phyloP scores from a whole-genome alignment of 2,329 filamentous ascomycete species.

The Boeremia exigua region DNA sequence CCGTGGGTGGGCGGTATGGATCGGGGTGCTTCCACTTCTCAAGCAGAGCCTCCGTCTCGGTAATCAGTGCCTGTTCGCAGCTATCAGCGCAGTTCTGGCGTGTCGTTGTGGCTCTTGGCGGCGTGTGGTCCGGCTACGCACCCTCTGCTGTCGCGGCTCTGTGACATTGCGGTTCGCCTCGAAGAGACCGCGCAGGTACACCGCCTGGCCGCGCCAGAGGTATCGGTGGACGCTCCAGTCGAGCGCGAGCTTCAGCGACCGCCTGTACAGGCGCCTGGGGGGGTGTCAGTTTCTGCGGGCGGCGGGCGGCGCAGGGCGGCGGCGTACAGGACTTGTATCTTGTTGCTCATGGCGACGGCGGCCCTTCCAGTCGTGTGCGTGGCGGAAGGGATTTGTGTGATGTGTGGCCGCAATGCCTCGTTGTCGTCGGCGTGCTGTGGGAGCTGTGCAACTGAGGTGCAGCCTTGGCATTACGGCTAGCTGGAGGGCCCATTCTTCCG shows the following conservation, averaged over 20 bases:
- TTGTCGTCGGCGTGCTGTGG: slow-evolving; percentile 25
- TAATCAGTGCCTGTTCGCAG: slow-evolving; percentile 71
- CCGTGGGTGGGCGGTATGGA: slow-evolving; percentile 86
- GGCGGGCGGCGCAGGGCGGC: slow-evolving; percentile 17
- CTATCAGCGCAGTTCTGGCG: slow-evolving; percentile 25
- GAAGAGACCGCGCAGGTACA: slow-evolving; percentile 94
- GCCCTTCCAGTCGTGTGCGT: slow-evolving; percentile 20
- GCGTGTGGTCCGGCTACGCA: slow-evolving; percentile 52
- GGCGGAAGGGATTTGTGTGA: slow-evolving; percentile 17
- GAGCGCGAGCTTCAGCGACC: slow-evolving; percentile 88
- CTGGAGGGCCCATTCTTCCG: slow-evolving; percentile 29
- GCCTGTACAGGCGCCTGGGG: slow-evolving; percentile 78
- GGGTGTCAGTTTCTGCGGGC: slow-evolving; percentile 35
- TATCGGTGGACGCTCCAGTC: slow-evolving; percentile 95
- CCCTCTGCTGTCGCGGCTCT: slow-evolving; percentile 85
- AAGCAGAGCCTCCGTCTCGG: slow-evolving; percentile 85
- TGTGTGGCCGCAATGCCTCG: slow-evolving; percentile 40
- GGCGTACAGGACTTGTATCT: slow-evolving; percentile 46
- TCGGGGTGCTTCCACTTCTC: slow-evolving; percentile 98
- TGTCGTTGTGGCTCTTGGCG: slow-evolving; percentile 1
- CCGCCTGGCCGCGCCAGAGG: slow-evolving; percentile 92
- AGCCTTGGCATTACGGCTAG: slow-evolving; percentile 33
- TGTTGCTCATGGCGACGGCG: slow-evolving; percentile 49
- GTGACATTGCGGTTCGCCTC: slow-evolving; percentile 88
- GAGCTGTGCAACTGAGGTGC: slow-evolving; percentile 30